Evolutionary conservation across 2,329 filamentous ascomycete species (phyloP), one percentile per base, ranked within the genome.

Genomic region (Beauveria varroae): DNA sequence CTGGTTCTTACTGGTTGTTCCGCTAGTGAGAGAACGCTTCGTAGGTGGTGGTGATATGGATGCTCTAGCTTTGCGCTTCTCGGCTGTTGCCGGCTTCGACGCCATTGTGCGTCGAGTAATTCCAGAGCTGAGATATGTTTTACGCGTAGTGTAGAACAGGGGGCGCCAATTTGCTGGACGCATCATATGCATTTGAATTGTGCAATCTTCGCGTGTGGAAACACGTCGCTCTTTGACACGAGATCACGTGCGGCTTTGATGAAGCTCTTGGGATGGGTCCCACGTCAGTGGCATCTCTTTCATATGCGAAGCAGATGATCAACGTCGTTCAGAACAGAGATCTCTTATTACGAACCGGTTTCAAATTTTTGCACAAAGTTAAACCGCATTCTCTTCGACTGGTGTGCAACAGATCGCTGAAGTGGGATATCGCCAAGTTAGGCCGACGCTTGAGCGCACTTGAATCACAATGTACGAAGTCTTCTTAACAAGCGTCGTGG

Each of bases 401-500:
- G 7, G 9, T 8, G 9, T 16, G 18, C 20, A 12, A 16, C n/a
- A 26, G n/a, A 22, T 14, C 30, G 10, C 16, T 7, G 7, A 10
- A 6, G 47, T 52, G 2, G 2, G 8, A 34, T 37, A 37, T 41
- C 28, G 12, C 34, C 8, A n/a, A 7, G 40, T 18, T 22, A 22
- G n/a, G 18, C 16, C 14, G 46, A 18, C 22, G 46, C 24, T n/a
- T 40, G 40, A n/a, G 30, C 16, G n/a, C 6, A 30, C 16, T 22
- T 40, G 20, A 34, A 57, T 62, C 61, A 64, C 18, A 56, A 86
- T 85, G 82, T 80, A 85, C 67, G 83, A 86, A 70, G 72, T 86
- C 20, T 86, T 85, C 66, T 76, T 86, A 62, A 82, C 82, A 4
- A 78, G 81, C 10, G 69, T 79, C 51, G 76, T 87, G 58, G 74